Evolutionary conservation across 108 stramenopile species (phyloP).

Genomic region (Cyclotella choctawhatcheeana): DNA sequence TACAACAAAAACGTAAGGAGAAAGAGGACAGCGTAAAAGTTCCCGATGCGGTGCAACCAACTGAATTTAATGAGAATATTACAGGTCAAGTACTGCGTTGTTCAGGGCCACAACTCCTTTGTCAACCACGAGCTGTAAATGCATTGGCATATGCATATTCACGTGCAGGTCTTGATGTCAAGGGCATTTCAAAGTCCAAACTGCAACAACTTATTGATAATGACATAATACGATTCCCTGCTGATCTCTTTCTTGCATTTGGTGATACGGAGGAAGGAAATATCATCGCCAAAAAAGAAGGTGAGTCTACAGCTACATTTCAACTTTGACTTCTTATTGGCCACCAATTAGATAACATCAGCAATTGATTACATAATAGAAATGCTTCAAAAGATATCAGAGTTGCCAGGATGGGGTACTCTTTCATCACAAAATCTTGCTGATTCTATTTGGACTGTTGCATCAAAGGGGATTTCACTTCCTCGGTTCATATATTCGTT

Average conservation of each 20-base stretch:
- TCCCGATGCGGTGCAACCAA: neutral
- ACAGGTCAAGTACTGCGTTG: slow-evolving; percentile 79
- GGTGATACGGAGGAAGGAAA: slow-evolving; percentile 12
- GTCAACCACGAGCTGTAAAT: slow-evolving; percentile 76
- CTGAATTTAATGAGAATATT: too few species aligned
- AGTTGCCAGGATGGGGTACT: slow-evolving; percentile 79
- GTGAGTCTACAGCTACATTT: slow-evolving; percentile 2
- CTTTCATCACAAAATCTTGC: slow-evolving; percentile 72
- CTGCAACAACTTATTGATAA: slow-evolving; percentile 69
- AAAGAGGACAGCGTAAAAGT: neutral
- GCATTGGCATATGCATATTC: slow-evolving; percentile 79
- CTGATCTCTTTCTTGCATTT: slow-evolving; percentile 66
- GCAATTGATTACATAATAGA: neutral
- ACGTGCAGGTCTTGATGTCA: slow-evolving; percentile 78
- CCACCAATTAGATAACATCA: neutral
- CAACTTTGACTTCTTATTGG: neutral
- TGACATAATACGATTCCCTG: slow-evolving; percentile 61
- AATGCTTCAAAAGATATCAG: slow-evolving; percentile 50
- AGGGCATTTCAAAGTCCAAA: slow-evolving; percentile 73
- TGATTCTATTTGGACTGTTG: slow-evolving; percentile 41
- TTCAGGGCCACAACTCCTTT: slow-evolving; percentile 72
- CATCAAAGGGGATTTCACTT: slow-evolving; percentile 62
- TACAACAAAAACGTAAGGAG: slow-evolving; percentile 14
- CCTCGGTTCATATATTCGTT: slow-evolving; percentile 76
- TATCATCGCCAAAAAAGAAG: slow-evolving; percentile 7